Base-by-base conservation (phyloP, 1,284 basidiomycete genomes). In the Wolfiporia cocos region DNA sequence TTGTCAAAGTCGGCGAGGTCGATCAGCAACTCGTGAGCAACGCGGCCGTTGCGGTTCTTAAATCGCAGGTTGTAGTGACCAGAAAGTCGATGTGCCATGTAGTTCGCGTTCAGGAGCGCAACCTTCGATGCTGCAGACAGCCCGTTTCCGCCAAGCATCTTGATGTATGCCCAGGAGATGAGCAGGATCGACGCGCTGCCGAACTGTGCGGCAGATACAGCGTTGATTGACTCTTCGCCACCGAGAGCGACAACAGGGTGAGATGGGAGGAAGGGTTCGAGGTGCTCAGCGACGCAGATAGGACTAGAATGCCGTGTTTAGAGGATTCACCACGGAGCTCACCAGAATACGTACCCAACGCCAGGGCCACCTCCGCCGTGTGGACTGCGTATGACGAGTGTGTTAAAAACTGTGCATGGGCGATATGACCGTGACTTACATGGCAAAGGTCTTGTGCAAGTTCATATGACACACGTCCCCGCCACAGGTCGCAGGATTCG, bases 391-490 rank as follows among this genome's bases (percentile, higher is more conserved):
- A 9, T 40, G 50, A 38, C 55, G 46, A 43, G 14, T 51, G 41
- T 36, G 32, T 49, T 20, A 57, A 4, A 39, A 36, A 26, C 37
- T 0, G 42, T 18, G 20, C n/a, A 31, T 20, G 35, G 22, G 38
- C 42, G 3, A 21, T 19, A 42, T 30, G 28, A 19, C 37, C 0
- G 33, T 37, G n/a, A 49, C 66, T 45, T 57, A 90, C 87, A 94
- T 94, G 5, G 88, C 83, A 57, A 94, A 93, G 0, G 92, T 93
- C 69, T 98, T 98, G 75, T 99, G 95, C 39, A 99, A 70, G 69
- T 99, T 99, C 71, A 98, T 75, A 64, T 99, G 95, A 58, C 92
- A 96, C 31, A 99, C 93, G 65, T 99, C 95, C 43, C 93, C 95
- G 39, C 95, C 95, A 58, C 94, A 96, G 24, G 79, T 85, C 4